Evolutionary conservation across 805 yeast species (phyloP).

Genomic region (Hanseniaspora lachancei): DNA sequence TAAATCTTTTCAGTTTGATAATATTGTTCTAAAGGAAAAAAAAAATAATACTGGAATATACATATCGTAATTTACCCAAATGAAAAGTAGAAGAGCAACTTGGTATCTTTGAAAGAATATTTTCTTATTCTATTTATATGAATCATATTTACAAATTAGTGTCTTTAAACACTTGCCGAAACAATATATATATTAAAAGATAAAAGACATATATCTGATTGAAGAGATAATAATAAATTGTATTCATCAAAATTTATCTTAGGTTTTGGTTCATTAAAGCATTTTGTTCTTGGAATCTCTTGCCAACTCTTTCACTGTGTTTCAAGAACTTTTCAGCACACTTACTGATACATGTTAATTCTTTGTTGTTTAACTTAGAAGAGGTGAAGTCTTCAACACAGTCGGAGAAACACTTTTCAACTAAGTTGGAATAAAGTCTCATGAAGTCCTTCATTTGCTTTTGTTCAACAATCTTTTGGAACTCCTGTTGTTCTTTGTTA

Average conservation of each 20-base stretch:
- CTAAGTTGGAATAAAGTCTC: conserved; percentile 88
- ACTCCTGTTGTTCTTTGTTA: conserved; percentile 91
- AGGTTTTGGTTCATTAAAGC: conserved; percentile 64
- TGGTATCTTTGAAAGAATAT: not conserved
- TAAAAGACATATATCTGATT: too few relatives aligned
- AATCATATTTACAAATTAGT: not conserved
- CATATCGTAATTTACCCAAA: too few relatives aligned
- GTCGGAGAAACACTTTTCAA: conserved; percentile 92
- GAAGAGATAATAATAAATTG: too few relatives aligned
- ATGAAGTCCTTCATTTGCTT: conserved; percentile 98
- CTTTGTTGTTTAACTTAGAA: conserved; percentile 69
- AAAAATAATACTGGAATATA: too few relatives aligned
- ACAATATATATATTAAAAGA: not conserved
- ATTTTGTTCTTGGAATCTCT: conserved; percentile 96
- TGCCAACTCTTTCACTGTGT: conserved; percentile 96
- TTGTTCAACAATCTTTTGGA: conserved; percentile 87
- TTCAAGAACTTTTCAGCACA: conserved; percentile 96
- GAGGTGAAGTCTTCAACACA: conserved; percentile 98
- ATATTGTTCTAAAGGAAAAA: not conserved
- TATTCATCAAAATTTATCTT: conserved; percentile 20
- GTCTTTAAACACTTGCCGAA: too few relatives aligned
- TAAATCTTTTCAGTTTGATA: not conserved
- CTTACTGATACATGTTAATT: conserved; percentile 70
- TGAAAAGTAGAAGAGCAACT: too few relatives aligned
- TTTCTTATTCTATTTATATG: not conserved